These are phyloP conservation scores for Setaria italica DNA, from an alignment of 202 grass and related monocot species.

Conservation along the genomic window DNA sequence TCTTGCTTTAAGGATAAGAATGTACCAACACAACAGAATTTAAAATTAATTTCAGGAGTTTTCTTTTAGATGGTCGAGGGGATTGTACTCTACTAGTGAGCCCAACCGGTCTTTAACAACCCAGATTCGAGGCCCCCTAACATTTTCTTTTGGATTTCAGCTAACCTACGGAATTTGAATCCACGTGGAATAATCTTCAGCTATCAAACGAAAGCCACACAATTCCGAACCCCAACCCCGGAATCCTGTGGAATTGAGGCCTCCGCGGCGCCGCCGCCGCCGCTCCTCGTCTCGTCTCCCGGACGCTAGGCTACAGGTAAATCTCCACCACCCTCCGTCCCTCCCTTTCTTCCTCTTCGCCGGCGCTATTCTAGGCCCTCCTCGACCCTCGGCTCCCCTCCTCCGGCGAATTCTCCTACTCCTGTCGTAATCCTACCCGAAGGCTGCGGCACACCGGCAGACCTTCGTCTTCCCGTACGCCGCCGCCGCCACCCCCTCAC, in stretches of 20 bases:
- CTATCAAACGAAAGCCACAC: background rate
- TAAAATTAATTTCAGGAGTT: too few species aligned
- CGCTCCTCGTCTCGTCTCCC: too few species aligned
- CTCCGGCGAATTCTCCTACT: background rate
- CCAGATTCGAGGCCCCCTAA: too few species aligned
- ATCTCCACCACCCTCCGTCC: background rate
- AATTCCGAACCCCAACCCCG: background rate
- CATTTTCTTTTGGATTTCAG: background rate
- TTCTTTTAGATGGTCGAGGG: too few species aligned
- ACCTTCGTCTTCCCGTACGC: background rate
- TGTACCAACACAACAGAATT: too few species aligned
- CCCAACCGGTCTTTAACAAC: too few species aligned
- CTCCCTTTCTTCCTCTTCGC: slow-evolving; percentile 3
- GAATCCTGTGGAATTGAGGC: too few species aligned
- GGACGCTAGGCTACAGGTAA: background rate
- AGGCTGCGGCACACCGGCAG: background rate
- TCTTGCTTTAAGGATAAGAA: too few species aligned
- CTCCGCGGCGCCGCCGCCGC: too few species aligned
- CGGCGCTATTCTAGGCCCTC: background rate
- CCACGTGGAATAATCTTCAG: background rate
- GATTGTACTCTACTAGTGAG: too few species aligned
- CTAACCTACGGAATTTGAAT: background rate
- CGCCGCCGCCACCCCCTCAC: background rate
- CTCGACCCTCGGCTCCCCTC: background rate
- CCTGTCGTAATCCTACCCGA: background rate